These are phyloP conservation scores for Scalesia atractyloides DNA, from an alignment of 129 eudicot genomes.

Conservation along the genomic window DNA sequence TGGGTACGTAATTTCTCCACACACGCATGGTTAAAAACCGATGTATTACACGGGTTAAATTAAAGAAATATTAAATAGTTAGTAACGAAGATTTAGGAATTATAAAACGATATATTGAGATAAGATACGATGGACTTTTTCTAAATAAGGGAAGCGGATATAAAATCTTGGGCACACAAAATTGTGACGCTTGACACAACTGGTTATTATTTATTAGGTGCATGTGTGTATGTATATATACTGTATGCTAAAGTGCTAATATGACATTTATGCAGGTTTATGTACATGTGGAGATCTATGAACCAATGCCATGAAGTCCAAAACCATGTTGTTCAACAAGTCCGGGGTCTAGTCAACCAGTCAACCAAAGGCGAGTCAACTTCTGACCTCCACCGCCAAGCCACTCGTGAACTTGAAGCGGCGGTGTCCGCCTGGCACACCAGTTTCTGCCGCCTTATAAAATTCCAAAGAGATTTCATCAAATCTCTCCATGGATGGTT, in stretches of 20 bases:
- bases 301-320: conserved; percentile 88
- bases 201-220: background rate
- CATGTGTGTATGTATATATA: background rate
- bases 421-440: conserved; percentile 94
- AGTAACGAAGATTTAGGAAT: too few relatives aligned
- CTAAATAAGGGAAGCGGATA: too few relatives aligned
- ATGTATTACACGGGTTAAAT: background rate
- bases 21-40: background rate
- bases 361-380: conserved; percentile 65
- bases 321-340: conserved; percentile 90
- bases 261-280: conserved; percentile 56
- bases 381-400: conserved; percentile 89
- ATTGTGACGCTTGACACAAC: background rate
- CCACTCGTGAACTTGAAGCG: conserved; percentile 87
- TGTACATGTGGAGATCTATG: conserved; percentile 99
- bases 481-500: conserved; percentile 89
- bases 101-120: too few relatives aligned
- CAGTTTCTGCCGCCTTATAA: conserved; percentile 82
- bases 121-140: too few relatives aligned
- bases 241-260: background rate
- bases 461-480: conserved; percentile 82
- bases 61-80: too few relatives aligned
- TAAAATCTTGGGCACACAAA: background rate
- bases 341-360: conserved; percentile 74
- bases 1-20: conserved; percentile 51